These are phyloP conservation scores for Gossypium thurberi DNA, from an alignment of 345 rosid genomes.

Conservation along the genomic window DNA sequence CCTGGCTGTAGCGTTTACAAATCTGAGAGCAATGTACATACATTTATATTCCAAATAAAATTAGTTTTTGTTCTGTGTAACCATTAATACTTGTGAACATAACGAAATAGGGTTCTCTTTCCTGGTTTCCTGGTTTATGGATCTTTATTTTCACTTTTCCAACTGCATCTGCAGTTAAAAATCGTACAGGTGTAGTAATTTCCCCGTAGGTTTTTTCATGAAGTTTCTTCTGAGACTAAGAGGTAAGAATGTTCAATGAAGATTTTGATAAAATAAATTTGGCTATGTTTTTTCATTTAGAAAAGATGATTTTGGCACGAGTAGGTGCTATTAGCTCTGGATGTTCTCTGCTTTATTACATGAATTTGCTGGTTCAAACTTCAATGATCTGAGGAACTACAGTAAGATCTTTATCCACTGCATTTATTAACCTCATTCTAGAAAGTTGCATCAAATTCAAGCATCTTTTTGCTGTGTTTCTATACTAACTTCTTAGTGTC, in stretches of 20 bases:
- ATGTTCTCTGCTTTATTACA: constrained; percentile 8
- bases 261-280: neutral
- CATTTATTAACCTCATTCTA: neutral
- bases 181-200: constrained; percentile 13
- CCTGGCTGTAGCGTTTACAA: constrained; percentile 47
- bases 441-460: neutral
- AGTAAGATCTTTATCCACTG: neutral
- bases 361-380: constrained; percentile 12
- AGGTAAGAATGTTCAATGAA: constrained; percentile 3
- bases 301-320: neutral
- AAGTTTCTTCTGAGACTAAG: constrained; percentile 8
- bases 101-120: neutral
- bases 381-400: neutral
- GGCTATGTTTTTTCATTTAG: neutral
- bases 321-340: neutral
- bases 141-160: constrained; percentile 6
- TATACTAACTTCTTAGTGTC: neutral
- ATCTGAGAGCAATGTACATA: constrained; percentile 26
- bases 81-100: neutral
- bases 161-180: constrained; percentile 9
- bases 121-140: constrained; percentile 4
- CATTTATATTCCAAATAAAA: constrained; percentile 55
- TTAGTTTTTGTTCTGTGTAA: constrained; percentile 30
- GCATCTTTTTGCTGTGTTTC: neutral
- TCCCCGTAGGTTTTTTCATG: neutral